Conservation (phyloP, 345 rosid species). For the Gossypium herbaceum region DNA sequence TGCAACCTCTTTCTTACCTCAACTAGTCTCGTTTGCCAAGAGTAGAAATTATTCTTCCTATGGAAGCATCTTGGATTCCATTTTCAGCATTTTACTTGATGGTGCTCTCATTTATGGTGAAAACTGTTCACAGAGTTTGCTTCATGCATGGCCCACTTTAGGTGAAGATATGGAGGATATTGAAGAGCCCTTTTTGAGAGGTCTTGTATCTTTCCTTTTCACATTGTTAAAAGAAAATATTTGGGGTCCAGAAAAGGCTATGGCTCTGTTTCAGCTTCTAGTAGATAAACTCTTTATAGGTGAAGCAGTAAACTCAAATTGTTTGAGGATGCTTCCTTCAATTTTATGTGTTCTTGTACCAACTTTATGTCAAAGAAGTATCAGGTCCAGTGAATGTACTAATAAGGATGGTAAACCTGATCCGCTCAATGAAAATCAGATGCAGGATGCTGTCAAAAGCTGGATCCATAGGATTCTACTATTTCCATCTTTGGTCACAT, state of each 20-base stretch:
- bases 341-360: constrained; percentile 47
- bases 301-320: constrained; percentile 55
- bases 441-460: constrained; percentile 44
- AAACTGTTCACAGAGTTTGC: constrained; percentile 27
- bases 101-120: constrained; percentile 74
- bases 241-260: constrained; percentile 70
- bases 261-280: constrained; percentile 49
- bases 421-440: constrained; percentile 28
- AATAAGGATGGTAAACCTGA: constrained; percentile 21
- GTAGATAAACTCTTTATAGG: constrained; percentile 69
- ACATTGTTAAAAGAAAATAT: constrained; percentile 58
- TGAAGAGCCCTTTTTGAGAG: constrained; percentile 78
- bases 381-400: constrained; percentile 27
- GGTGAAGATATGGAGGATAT: constrained; percentile 46
- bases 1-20: constrained; percentile 65
- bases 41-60: constrained; percentile 24
- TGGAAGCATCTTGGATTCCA: constrained; percentile 51
- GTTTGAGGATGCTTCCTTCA: constrained; percentile 70
- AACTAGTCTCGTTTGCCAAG: constrained; percentile 49
- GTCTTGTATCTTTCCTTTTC: constrained; percentile 58
- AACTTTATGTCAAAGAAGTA: constrained; percentile 37
- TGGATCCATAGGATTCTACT: constrained; percentile 68
- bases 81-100: constrained; percentile 68
- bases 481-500: constrained; percentile 66
- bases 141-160: constrained; percentile 39